Conservation (phyloP, 1,284 basidiomycete species). For the Cystobasidium sp. region DNA sequence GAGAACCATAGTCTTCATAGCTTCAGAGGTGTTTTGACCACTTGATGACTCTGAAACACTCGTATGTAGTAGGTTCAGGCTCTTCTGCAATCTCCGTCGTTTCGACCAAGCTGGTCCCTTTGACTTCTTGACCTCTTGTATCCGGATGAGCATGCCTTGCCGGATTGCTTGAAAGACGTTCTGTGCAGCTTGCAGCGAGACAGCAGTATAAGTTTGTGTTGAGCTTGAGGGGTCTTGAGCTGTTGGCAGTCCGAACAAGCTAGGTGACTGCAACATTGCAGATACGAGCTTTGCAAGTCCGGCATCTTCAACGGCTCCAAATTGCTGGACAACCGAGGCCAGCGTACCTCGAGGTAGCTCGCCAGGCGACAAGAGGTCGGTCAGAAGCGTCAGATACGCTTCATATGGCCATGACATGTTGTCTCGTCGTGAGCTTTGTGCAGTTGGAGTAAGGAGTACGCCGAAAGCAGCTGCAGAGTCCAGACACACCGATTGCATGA, state of each 20-base stretch:
- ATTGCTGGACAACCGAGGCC: constrained; percentile 24
- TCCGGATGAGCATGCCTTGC: constrained; percentile 44
- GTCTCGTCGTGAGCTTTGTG: background rate
- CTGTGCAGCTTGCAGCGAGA: constrained; percentile 18
- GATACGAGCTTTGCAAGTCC: constrained; percentile 21
- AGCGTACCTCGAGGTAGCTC: background rate
- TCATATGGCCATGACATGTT: constrained; percentile 9
- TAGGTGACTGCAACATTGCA: constrained; percentile 25
- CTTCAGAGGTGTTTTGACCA: background rate
- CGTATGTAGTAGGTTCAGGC: constrained; percentile 27
- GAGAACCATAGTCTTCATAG: constrained; percentile 42
- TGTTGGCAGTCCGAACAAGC: background rate
- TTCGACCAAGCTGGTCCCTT: constrained; percentile 45
- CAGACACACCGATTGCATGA: background rate
- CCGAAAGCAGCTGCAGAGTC: background rate
- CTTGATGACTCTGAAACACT: constrained; percentile 25
- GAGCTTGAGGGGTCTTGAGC: constrained; percentile 2
- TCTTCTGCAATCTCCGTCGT: constrained; percentile 33
- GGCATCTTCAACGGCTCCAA: constrained; percentile 34
- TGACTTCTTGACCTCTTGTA: constrained; percentile 33
- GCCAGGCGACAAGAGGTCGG: constrained; percentile 33
- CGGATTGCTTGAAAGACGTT: constrained; percentile 43
- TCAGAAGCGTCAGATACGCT: constrained; percentile 19
- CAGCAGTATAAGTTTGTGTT: background rate
- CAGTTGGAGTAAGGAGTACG: background rate